These are phyloP conservation scores for Oryza brachyantha DNA, from an alignment of 176 grass and related monocot species.

Conservation along the genomic window DNA sequence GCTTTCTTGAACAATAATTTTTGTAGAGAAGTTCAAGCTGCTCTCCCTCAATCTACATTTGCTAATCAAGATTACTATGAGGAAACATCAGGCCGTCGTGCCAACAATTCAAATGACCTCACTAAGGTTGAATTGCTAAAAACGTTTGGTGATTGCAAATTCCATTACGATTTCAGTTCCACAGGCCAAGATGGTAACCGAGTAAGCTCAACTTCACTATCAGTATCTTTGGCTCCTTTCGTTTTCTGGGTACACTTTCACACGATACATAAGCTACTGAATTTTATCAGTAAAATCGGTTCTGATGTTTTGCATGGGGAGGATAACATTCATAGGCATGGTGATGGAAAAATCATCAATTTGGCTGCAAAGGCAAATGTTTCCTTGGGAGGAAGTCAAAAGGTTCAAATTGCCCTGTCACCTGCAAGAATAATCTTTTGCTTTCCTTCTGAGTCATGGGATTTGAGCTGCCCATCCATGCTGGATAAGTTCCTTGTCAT, in stretches of 20 bases:
- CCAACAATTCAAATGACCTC: slow-evolving; percentile 37
- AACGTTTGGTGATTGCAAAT: slow-evolving; percentile 73
- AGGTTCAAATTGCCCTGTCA: slow-evolving; percentile 56
- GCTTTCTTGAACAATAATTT: slow-evolving; percentile 67
- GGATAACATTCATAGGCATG: slow-evolving; percentile 28
- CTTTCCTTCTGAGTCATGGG: slow-evolving; percentile 62
- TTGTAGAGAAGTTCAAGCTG: slow-evolving; percentile 65
- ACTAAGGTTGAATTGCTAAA: slow-evolving; percentile 71
- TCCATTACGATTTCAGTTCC: slow-evolving; percentile 55
- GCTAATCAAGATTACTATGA: slow-evolving; percentile 23
- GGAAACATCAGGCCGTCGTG: slow-evolving; percentile 36
- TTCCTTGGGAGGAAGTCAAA: slow-evolving; percentile 39
- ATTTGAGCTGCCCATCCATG: slow-evolving; percentile 51
- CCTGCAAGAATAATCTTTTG: slow-evolving; percentile 69
- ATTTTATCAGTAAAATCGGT: slow-evolving; percentile 55
- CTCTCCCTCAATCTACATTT: slow-evolving; percentile 63
- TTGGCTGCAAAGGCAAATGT: slow-evolving; percentile 27
- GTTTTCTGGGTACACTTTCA: slow-evolving; percentile 86
- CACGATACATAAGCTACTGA: slow-evolving; percentile 63
- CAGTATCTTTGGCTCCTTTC: slow-evolving; percentile 62
- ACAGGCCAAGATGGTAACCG: slow-evolving; percentile 55
- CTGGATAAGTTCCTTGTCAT: slow-evolving; percentile 80
- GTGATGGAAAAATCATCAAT: slow-evolving; percentile 33
- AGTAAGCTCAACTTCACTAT: slow-evolving; percentile 56
- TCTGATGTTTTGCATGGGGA: slow-evolving; percentile 36